Evolutionary conservation across 176 grass and related monocot genomes (phyloP), one percentile per base, ranked within the genome.

Genomic region (Bonia amplexicaulis): DNA sequence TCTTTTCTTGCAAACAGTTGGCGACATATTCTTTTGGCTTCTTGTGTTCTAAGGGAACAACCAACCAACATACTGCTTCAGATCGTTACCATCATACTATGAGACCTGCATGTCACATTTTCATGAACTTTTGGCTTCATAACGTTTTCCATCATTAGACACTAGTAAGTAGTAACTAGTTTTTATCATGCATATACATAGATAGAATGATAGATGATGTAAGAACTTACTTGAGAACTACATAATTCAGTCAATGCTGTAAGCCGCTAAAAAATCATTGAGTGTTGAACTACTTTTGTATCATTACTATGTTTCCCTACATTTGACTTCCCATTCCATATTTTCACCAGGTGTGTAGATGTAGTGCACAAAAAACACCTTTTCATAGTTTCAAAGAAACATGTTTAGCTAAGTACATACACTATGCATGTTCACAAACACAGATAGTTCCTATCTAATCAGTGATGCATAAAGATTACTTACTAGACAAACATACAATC

Each of bases 21-120:
- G 49, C 29, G 3, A 35, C 5, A n/a, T 12, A 14, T 80, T 69
- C 5, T 69, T 37, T 39, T 68, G 22, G 13, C 16, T 31, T 33
- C 26, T 53, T 66, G 7, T 26, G 39, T 69, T 81, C n/a, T 69
- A 52, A 40, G 31, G 6, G 46, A 73, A 66, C 22, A 37, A 69
- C 5, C 64, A 81, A 81, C 76, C 76, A 78, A 29, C 23, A 42
- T 62, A 15, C n/a, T 78, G 58, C n/a, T 47, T 31, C 60, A 79
- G 14, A 79, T 79, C 5, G 23, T 12, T 77, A 42, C n/a, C 13
- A 29, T 62, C 25, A 27, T 79, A 42, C 22, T 48, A 47, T 41
- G 66, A 41, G 20, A 23, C 12, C 20, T 27, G 22, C 65, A 81
- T 54, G 35, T 9, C 65, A 55, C 25, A 69, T 42, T 55, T 48